phyloP scores from a whole-genome alignment of 257 asterid genomes.

The Scutellaria minor region DNA sequence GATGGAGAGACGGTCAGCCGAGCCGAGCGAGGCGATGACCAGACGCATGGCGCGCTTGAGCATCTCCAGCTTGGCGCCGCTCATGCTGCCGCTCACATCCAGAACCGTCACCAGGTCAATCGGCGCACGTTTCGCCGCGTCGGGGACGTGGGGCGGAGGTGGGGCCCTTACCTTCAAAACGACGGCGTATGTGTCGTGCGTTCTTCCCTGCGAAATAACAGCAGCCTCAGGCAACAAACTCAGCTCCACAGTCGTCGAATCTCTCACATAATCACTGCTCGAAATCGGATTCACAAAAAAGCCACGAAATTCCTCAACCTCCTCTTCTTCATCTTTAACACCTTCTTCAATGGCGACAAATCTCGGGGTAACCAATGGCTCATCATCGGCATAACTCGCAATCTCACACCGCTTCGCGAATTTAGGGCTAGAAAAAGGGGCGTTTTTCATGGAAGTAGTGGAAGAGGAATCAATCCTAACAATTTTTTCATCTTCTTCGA shows the following conservation, averaged over 20 bases:
- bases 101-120: conserved; percentile 86
- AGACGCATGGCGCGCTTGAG: conserved; percentile 84
- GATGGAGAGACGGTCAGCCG: conserved; percentile 85
- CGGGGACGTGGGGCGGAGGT: conserved; percentile 40
- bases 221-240: conserved; percentile 75
- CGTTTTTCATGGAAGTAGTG: conserved; percentile 17
- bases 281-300: conserved; percentile 70
- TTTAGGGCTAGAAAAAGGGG: conserved; percentile 39
- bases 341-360: neutral
- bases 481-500: conserved; percentile 19
- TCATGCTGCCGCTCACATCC: conserved; percentile 81
- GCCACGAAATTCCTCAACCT: conserved; percentile 72
- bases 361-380: conserved; percentile 58
- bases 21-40: conserved; percentile 85
- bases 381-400: conserved; percentile 66
- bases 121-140: conserved; percentile 74
- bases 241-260: conserved; percentile 53
- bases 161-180: conserved; percentile 80
- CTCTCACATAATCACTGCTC: conserved; percentile 46
- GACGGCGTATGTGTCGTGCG: conserved; percentile 64
- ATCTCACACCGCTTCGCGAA: conserved; percentile 28
- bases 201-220: conserved; percentile 57
- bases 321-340: conserved; percentile 35
- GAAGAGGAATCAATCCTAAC: conserved; percentile 13
- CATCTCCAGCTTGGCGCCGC: conserved; percentile 88